A percentile compares a stretch with the other conserved stretches of the same genome.
Conservation (phyloP, 75 land plant genomes). For the Selaginella tamariscina region DNA sequence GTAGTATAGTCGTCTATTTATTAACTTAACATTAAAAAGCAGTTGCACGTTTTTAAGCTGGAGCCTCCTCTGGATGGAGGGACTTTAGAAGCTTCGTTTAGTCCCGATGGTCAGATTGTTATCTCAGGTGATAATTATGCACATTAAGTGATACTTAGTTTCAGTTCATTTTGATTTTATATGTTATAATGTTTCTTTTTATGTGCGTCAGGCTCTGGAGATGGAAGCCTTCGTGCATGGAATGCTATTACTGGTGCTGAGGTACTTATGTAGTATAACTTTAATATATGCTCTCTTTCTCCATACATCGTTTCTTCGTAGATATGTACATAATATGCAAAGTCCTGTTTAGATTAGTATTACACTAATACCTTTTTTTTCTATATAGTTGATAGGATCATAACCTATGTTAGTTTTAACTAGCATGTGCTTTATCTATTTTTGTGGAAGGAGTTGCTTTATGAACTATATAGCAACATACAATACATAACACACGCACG, state of each 20-base stretch:
- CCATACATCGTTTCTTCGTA: no score
- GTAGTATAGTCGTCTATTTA: background rate
- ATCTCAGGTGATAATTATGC: background rate
- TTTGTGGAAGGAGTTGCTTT: no score
- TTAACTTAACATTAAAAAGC: background rate
- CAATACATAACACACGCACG: background rate
- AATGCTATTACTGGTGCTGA: constrained; percentile 12
- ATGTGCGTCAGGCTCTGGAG: constrained; percentile 13
- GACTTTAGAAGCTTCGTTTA: background rate
- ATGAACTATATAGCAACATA: background rate
- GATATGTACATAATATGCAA: no score
- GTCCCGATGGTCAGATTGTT: background rate
- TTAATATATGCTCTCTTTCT: no score
- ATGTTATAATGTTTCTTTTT: background rate
- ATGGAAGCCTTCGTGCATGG: constrained; percentile 12
- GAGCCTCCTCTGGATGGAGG: background rate
- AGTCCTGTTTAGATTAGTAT: no score
- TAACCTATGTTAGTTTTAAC: no score
- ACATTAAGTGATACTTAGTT: background rate
- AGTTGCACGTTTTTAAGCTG: background rate
- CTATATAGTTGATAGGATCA: no score
- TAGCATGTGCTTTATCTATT: no score
- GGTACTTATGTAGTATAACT: no score
- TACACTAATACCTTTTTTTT: no score
- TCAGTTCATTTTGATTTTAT: no score